Conservation (phyloP, 176 grass and related monocot genomes). For the Chrysopogon serrulatus region DNA sequence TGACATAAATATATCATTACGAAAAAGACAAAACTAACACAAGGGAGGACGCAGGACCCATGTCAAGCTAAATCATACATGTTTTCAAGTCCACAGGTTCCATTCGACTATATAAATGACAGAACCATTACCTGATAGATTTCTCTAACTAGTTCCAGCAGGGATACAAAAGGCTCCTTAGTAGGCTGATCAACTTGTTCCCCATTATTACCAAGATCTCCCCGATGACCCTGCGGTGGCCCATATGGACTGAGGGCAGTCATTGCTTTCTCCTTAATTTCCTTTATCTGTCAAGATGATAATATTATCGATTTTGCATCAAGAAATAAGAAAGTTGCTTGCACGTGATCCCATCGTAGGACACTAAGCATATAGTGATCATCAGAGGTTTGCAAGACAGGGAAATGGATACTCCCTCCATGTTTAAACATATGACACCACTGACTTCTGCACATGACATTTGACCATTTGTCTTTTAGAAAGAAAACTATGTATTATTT, state of each 20-base stretch:
- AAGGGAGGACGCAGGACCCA: background rate
- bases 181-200: slow-evolving; percentile 37
- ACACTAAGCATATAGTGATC: background rate
- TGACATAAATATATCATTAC: background rate
- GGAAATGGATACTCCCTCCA: background rate
- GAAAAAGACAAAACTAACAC: background rate
- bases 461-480: background rate
- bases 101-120: slow-evolving; percentile 9
- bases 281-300: slow-evolving; percentile 72
- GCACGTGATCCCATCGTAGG: background rate
- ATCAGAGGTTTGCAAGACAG: background rate
- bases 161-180: slow-evolving; percentile 71
- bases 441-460: background rate
- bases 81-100: background rate
- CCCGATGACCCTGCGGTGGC: slow-evolving; percentile 37
- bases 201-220: slow-evolving; percentile 39
- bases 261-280: slow-evolving; percentile 97
- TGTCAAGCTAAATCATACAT: slow-evolving; percentile 5
- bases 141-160: slow-evolving; percentile 84
- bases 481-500: background rate
- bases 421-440: background rate
- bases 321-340: background rate
- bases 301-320: slow-evolving; percentile 2
- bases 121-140: slow-evolving; percentile 81
- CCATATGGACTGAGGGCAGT: slow-evolving; percentile 65